Conservation (phyloP, 2,329 filamentous ascomycete genomes). For the Beauveria pseudobassiana region DNA sequence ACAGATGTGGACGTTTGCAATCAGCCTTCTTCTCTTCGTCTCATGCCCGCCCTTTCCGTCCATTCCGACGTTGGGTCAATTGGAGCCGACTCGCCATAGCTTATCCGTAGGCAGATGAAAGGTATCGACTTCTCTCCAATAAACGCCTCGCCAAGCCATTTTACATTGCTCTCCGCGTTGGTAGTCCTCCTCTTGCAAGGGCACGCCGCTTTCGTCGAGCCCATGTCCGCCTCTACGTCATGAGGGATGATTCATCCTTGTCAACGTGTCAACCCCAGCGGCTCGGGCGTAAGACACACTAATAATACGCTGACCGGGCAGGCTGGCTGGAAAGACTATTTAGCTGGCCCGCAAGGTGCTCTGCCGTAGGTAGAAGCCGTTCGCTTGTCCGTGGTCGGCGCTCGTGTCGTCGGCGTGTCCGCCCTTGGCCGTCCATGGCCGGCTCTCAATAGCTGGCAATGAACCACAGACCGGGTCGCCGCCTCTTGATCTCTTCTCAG, state of each 20-base stretch:
- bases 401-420: conserved; percentile 6
- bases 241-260: conserved; percentile 9
- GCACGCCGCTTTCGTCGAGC: not conserved
- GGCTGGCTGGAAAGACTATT: not conserved
- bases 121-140: not conserved
- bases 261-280: conserved; percentile 6
- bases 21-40: not conserved
- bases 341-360: not conserved
- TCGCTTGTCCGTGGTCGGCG: not conserved
- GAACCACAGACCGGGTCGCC: not conserved
- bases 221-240: conserved; percentile 5
- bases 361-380: conserved; percentile 4
- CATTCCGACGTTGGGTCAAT: not conserved
- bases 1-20: not conserved
- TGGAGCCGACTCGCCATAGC: not conserved
- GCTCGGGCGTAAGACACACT: conserved; percentile 4
- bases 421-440: not conserved
- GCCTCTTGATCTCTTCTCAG: not conserved
- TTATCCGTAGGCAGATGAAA: not conserved
- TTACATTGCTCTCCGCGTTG: conserved; percentile 5
- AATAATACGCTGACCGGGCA: not conserved
- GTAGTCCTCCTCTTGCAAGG: not conserved
- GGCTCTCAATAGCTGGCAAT: not conserved
- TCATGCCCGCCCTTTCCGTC: not conserved
- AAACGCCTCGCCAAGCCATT: conserved; percentile 1